phyloP scores from a whole-genome alignment of 495 filamentous ascomycete genomes.

The Bacidia gigantensis region DNA sequence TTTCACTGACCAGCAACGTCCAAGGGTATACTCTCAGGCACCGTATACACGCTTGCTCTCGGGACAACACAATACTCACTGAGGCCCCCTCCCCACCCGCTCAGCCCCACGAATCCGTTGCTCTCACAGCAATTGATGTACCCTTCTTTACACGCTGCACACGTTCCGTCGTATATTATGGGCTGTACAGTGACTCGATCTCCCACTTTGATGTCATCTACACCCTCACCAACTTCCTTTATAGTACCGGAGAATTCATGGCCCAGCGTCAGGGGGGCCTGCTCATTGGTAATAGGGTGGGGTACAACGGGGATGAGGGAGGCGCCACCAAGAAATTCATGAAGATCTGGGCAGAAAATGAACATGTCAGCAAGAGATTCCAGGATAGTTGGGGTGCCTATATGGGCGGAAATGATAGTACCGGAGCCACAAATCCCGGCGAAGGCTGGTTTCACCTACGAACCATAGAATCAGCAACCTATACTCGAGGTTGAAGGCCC shows the following conservation, averaged over 20 bases:
- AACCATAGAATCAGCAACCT: background rate
- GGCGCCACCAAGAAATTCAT: conserved; percentile 45
- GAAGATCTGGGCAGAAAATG: conserved; percentile 31
- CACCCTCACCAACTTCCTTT: conserved; percentile 41
- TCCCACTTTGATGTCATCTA: conserved; percentile 37
- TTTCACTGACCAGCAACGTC: conserved; percentile 33
- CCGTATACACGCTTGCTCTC: conserved; percentile 25
- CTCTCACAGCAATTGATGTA: conserved; percentile 42
- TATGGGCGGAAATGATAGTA: too few relatives aligned
- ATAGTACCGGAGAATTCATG: conserved; percentile 49
- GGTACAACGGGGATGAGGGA: conserved; percentile 35
- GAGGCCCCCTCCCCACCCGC: conserved; percentile 44
- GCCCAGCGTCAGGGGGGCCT: conserved; percentile 43
- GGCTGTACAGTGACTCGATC: conserved; percentile 45
- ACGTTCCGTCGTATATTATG: conserved; percentile 44
- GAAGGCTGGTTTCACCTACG: conserved; percentile 38
- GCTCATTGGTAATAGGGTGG: conserved; percentile 44
- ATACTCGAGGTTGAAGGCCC: too few relatives aligned
- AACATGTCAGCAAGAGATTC: too few relatives aligned
- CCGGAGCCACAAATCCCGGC: conserved; percentile 46
- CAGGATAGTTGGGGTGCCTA: too few relatives aligned
- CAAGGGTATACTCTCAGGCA: conserved; percentile 36
- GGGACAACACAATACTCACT: conserved; percentile 42
- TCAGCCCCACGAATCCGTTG: conserved; percentile 46
- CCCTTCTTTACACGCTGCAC: conserved; percentile 36